phyloP scores from a whole-genome alignment of 2,329 filamentous ascomycete genomes.

The Diaporthe humulicola region DNA sequence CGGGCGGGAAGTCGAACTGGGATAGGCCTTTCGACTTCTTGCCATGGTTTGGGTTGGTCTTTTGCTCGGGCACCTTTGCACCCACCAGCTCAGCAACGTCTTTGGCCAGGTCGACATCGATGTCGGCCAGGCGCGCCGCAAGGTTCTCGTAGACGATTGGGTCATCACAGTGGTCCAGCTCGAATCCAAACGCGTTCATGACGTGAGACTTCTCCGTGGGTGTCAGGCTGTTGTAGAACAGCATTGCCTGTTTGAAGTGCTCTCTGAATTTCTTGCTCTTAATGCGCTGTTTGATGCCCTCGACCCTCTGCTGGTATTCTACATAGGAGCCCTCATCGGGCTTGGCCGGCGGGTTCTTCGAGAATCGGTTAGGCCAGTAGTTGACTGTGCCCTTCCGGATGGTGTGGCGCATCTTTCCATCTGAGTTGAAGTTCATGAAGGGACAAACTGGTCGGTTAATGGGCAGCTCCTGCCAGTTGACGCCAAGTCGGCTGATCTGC shows the following conservation, averaged over 20 bases:
- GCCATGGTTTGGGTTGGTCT: slow-evolving; percentile 72
- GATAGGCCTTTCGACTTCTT: slow-evolving; percentile 76
- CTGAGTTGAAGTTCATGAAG: slow-evolving; percentile 82
- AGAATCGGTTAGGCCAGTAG: slow-evolving; percentile 83
- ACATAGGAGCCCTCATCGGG: slow-evolving; percentile 75
- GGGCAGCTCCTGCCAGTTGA: slow-evolving; percentile 83
- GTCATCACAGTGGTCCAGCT: slow-evolving; percentile 87
- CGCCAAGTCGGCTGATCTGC: slow-evolving; percentile 77
- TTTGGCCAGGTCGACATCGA: slow-evolving; percentile 78
- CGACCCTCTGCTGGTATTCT: slow-evolving; percentile 75
- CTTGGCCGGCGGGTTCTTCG: slow-evolving; percentile 72
- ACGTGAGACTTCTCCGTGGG: slow-evolving; percentile 76
- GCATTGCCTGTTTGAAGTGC: slow-evolving; percentile 81
- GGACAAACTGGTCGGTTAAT: slow-evolving; percentile 83
- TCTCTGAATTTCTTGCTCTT: slow-evolving; percentile 82
- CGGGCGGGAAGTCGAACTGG: slow-evolving; percentile 76
- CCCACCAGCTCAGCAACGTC: slow-evolving; percentile 79
- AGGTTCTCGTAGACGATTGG: slow-evolving; percentile 80
- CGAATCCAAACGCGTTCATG: slow-evolving; percentile 73
- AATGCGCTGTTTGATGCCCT: slow-evolving; percentile 78
- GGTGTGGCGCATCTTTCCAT: slow-evolving; percentile 79
- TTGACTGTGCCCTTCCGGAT: slow-evolving; percentile 82
- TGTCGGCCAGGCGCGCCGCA: slow-evolving; percentile 76
- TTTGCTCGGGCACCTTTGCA: slow-evolving; percentile 67
- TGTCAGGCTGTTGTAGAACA: slow-evolving; percentile 85